Base-by-base conservation (phyloP, 2,329 filamentous ascomycete species). In the Fusarium siculi region DNA sequence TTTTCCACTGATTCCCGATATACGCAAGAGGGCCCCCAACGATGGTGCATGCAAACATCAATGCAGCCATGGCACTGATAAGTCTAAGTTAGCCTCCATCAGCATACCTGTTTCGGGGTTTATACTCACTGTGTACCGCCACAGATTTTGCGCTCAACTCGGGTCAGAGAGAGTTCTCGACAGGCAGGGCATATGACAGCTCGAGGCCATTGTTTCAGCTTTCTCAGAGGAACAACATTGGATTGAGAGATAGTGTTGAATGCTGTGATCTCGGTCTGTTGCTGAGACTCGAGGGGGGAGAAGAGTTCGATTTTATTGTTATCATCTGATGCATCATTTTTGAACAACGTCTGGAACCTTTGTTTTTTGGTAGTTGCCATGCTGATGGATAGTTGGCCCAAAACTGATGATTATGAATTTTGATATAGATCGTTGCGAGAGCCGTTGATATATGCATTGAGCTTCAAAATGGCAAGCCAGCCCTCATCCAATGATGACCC, bases 131-230 rank as follows among this genome's bases (percentile, higher is more conserved):
- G 75, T 8, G 75, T 77, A 1, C 74, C 75, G 7, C 58, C 63
- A 44, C 67, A 75, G 14, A 76, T n/a, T 34, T 77, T 77, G 42
- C 66, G 58, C 7, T 76, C 65, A 37, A 77, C 54, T 2, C 75
- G 62, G 1, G 75, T 77, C 14, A 77, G 57, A 9, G 75, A 76
- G 4, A 73, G 25, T 7, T 75, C 74, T 25, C 62, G 67, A 36
- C 75, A 77, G 4, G 75, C 74, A 7, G 75, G 75, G 19, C 75
- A 77, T 2, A 62, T 16, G 3, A 77, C 53, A 6, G 70, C 72
- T 19, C 75, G 49, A 4, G 75, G 75, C 75, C 75, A 77, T 32
- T 76, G 60, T 5, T 68, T 70, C 10, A 77, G 39, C 15, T 77
- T 67, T 34, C 66, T 63, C 1, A 77, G 53, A n/a, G 75, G 74